phyloP scores from a whole-genome alignment of 257 asterid species.

The Paulownia fortunei region DNA sequence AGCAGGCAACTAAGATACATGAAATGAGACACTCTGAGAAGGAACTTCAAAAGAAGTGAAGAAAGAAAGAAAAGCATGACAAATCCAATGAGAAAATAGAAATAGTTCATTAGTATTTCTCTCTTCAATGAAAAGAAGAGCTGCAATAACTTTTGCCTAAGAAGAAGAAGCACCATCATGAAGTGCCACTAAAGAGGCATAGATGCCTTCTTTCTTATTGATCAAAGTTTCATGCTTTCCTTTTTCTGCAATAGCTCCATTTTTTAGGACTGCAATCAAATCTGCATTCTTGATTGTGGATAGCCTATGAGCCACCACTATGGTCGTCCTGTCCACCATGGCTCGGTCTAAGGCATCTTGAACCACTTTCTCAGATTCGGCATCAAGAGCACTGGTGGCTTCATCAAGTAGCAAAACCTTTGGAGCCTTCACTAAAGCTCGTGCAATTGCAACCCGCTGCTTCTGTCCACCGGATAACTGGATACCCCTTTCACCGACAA shows the following conservation, averaged over 20 bases:
- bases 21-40: neutral
- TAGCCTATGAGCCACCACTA: conserved; percentile 67
- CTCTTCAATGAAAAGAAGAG: neutral
- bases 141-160: neutral
- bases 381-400: conserved; percentile 67
- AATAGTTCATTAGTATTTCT: neutral
- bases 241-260: conserved; percentile 53
- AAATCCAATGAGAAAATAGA: neutral
- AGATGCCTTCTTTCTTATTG: conserved; percentile 42
- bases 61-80: neutral
- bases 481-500: conserved; percentile 60
- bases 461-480: conserved; percentile 68
- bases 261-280: conserved; percentile 48
- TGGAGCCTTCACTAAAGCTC: conserved; percentile 58
- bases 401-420: conserved; percentile 58
- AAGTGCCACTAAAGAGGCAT: conserved; percentile 53
- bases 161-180: conserved; percentile 27
- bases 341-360: conserved; percentile 57
- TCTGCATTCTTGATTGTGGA: conserved; percentile 62
- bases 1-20: too few relatives aligned
- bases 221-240: conserved; percentile 55
- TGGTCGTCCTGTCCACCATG: conserved; percentile 50
- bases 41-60: neutral
- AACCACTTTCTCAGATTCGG: conserved; percentile 57
- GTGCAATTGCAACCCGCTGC: conserved; percentile 67